A percentile compares a stretch with the other conserved stretches of the same genome.
These are phyloP conservation scores for Diplodia seriata DNA, from an alignment of 2,329 filamentous ascomycete genomes.

Conservation along the genomic window DNA sequence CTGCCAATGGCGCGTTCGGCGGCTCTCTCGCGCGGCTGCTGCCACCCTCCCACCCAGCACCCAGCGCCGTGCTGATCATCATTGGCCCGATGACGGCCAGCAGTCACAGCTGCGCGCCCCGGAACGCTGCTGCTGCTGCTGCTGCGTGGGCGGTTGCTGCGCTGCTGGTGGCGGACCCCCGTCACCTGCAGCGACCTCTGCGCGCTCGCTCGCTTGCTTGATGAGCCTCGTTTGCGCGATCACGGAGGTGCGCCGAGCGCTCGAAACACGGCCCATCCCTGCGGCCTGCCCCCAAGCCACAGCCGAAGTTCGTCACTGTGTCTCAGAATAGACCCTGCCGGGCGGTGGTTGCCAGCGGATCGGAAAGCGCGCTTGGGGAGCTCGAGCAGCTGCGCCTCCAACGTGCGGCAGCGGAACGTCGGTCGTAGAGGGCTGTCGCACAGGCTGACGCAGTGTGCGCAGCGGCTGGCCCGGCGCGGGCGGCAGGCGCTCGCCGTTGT, in stretches of 20 bases:
- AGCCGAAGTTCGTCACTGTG: conserved; percentile 28
- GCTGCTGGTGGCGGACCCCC: not conserved
- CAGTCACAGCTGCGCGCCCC: conserved; percentile 3
- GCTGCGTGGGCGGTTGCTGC: conserved; percentile 10
- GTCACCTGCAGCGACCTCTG: conserved; percentile 21
- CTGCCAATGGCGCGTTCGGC: conserved; percentile 14
- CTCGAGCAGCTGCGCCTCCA: conserved; percentile 4
- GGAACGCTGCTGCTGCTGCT: not conserved
- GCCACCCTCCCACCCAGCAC: not conserved
- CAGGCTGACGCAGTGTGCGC: conserved; percentile 5
- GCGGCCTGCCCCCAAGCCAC: conserved; percentile 4
- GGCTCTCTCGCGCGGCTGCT: conserved; percentile 14
- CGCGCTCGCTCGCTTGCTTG: conserved; percentile 4
- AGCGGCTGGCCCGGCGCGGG: conserved; percentile 2
- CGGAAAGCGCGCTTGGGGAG: conserved; percentile 11
- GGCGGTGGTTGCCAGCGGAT: conserved; percentile 13
- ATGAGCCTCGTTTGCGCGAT: conserved; percentile 20
- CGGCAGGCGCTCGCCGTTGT: not conserved
- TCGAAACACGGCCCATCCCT: conserved; percentile 27
- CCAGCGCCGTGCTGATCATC: conserved; percentile 16
- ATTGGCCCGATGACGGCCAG: conserved; percentile 16
- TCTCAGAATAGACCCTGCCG: conserved; percentile 21
- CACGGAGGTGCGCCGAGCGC: conserved; percentile 10
- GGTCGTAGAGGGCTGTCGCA: not conserved
- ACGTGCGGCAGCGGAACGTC: not conserved